These are phyloP conservation scores for Botryotinia globosa DNA, from an alignment of 2,329 filamentous ascomycete species.

Conservation along the genomic window DNA sequence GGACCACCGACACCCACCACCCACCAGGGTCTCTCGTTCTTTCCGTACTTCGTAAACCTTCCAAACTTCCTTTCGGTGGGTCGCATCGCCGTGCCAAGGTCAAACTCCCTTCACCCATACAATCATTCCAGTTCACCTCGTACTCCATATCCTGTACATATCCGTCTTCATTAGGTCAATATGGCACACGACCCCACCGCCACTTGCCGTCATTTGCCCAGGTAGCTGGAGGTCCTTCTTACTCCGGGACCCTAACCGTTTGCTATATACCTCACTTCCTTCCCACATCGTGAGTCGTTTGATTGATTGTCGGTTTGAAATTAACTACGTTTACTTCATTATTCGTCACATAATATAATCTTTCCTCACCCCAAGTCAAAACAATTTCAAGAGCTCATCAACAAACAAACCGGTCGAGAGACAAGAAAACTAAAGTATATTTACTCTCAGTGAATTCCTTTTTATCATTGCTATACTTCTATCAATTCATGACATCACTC, in stretches of 20 bases:
- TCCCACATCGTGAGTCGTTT: not conserved
- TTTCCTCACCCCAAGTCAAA: not conserved
- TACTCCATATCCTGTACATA: slow-evolving; percentile 3
- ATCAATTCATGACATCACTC: slow-evolving; percentile 3
- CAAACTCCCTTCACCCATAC: not conserved
- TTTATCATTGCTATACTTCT: slow-evolving; percentile 7
- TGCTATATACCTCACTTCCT: not conserved
- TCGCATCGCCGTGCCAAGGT: slow-evolving; percentile 4
- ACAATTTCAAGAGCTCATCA: not conserved
- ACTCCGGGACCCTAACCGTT: not conserved
- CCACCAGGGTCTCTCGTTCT: not conserved
- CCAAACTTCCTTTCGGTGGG: not conserved
- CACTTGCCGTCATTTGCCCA: slow-evolving; percentile 5
- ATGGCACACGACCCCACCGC: slow-evolving; percentile 3
- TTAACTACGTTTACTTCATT: not conserved
- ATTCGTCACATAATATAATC: not conserved
- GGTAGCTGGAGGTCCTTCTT: not conserved
- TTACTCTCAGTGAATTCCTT: not conserved
- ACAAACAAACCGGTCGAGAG: not conserved
- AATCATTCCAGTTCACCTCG: not conserved
- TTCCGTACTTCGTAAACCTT: not conserved
- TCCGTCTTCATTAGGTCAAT: not conserved
- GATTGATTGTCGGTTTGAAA: not conserved
- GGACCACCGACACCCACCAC: not conserved
- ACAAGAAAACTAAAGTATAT: not conserved